phyloP scores from a whole-genome alignment of 2,329 filamentous ascomycete species.

The Trichophaea hybrida region DNA sequence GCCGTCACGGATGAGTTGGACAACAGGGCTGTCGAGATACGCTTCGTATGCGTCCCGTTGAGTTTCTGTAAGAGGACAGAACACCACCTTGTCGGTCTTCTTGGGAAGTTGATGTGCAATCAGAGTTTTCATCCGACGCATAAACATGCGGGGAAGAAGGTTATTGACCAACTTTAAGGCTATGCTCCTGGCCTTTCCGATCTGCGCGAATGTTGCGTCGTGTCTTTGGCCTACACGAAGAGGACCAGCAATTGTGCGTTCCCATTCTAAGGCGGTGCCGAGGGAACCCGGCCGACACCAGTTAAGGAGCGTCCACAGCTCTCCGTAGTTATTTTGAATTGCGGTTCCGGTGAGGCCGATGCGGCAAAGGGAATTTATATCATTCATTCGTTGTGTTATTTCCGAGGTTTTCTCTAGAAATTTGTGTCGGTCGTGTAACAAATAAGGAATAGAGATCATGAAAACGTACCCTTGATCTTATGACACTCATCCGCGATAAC shows the following conservation, averaged over 20 bases:
- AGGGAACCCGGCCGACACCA: slow-evolving; percentile 81
- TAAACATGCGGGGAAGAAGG: slow-evolving; percentile 74
- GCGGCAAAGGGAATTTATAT: slow-evolving; percentile 78
- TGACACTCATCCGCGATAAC: slow-evolving; percentile 93
- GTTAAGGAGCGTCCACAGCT: slow-evolving; percentile 88
- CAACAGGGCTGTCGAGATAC: slow-evolving; percentile 57
- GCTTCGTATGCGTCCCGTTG: slow-evolving; percentile 74
- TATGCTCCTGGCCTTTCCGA: slow-evolving; percentile 61
- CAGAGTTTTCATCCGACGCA: slow-evolving; percentile 81
- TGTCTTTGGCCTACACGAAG: slow-evolving; percentile 82
- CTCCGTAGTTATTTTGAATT: slow-evolving; percentile 92
- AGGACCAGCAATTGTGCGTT: slow-evolving; percentile 59
- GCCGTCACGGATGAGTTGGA: slow-evolving; percentile 53
- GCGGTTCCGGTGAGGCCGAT: slow-evolving; percentile 91
- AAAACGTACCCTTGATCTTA: slow-evolving; percentile 47
- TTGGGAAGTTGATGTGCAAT: slow-evolving; percentile 87
- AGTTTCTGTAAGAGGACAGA: slow-evolving; percentile 73
- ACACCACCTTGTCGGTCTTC: slow-evolving; percentile 88
- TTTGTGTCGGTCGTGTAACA: background rate
- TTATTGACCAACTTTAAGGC: slow-evolving; percentile 76
- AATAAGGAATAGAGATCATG: background rate
- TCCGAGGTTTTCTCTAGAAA: slow-evolving; percentile 49
- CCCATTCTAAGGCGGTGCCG: slow-evolving; percentile 57
- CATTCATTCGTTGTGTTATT: slow-evolving; percentile 73
- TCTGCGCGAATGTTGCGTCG: slow-evolving; percentile 68